These are phyloP conservation scores for Nepenthes alata DNA, from an alignment of 179 eudicot species.

Conservation along the genomic window DNA sequence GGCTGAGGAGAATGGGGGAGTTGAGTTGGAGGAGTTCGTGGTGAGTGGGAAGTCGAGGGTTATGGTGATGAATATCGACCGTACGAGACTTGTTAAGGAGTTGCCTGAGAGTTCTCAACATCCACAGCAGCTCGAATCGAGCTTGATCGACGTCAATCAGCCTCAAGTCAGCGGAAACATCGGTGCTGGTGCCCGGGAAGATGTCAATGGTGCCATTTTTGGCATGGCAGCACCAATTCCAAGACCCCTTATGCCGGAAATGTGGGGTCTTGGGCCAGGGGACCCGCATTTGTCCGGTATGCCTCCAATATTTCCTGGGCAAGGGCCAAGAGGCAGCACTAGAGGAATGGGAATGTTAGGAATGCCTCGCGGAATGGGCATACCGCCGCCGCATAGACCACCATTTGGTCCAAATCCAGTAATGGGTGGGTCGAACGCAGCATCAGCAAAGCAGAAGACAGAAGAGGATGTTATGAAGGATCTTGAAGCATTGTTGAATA, in stretches of 20 bases:
- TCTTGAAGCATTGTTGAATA: constrained; percentile 74
- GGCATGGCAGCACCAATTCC: constrained; percentile 28
- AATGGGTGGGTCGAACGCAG: constrained; percentile 9
- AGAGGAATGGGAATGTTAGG: constrained; percentile 34
- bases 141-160: constrained; percentile 13
- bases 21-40: constrained; percentile 67
- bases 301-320: constrained; percentile 32
- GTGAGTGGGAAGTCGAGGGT: constrained; percentile 67
- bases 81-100: constrained; percentile 52
- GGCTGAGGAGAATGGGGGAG: constrained; percentile 60
- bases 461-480: constrained; percentile 90
- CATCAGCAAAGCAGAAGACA: constrained; percentile 31
- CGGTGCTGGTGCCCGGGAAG: constrained; percentile 9
- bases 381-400: constrained; percentile 46
- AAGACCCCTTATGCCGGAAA: constrained; percentile 31
- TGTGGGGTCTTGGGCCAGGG: constrained; percentile 45
- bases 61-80: constrained; percentile 65
- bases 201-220: constrained; percentile 16
- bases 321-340: constrained; percentile 16
- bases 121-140: constrained; percentile 19
- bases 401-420: constrained; percentile 28
- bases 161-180: constrained; percentile 3
- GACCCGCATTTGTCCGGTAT: constrained; percentile 26
- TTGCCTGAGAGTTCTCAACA: constrained; percentile 38
- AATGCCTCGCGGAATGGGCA: constrained; percentile 40